Evolutionary conservation across 2,329 filamentous ascomycete species (phyloP).

Genomic region (Alternaria brassicicola): DNA sequence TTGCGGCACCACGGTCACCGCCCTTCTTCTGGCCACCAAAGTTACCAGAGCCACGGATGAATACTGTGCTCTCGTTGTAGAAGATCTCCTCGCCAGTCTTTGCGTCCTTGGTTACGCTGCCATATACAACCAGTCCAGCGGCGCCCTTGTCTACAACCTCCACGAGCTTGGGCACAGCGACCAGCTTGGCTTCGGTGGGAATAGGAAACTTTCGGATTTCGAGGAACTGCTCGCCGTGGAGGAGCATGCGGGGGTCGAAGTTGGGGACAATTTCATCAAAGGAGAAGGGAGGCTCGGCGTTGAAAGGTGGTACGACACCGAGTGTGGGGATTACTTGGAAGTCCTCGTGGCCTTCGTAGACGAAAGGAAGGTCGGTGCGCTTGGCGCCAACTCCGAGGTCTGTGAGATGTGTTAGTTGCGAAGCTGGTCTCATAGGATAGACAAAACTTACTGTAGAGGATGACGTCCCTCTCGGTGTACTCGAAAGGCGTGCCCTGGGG

Average conservation of each 20-base stretch:
- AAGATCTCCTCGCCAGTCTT: constrained; percentile 88
- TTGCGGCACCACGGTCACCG: constrained; percentile 77
- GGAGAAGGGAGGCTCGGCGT: constrained; percentile 78
- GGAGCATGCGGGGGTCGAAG: constrained; percentile 97
- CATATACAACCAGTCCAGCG: constrained; percentile 81
- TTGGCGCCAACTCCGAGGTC: constrained; percentile 91
- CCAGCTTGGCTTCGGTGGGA: constrained; percentile 78
- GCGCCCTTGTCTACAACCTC: constrained; percentile 97
- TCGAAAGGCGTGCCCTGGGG: constrained; percentile 76
- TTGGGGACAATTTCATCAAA: constrained; percentile 87
- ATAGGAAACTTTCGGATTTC: constrained; percentile 92
- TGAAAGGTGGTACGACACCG: constrained; percentile 94
- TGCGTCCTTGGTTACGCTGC: constrained; percentile 82
- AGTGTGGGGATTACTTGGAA: constrained; percentile 97
- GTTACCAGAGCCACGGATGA: constrained; percentile 88
- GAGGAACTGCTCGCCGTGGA: constrained; percentile 98
- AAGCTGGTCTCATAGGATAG: background rate
- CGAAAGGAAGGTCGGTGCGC: constrained; percentile 81
- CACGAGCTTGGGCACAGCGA: constrained; percentile 79
- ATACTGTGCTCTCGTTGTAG: constrained; percentile 95
- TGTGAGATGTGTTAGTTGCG: constrained; percentile 34
- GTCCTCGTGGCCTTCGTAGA: constrained; percentile 88
- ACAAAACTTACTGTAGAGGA: constrained; percentile 73
- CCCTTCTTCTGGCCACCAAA: constrained; percentile 85
- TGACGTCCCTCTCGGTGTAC: constrained; percentile 85